Evolutionary conservation across 768 basidiomycete genomes (phyloP), one percentile per base, ranked within the genome.

Genomic region (Infundibulicybe gibba): DNA sequence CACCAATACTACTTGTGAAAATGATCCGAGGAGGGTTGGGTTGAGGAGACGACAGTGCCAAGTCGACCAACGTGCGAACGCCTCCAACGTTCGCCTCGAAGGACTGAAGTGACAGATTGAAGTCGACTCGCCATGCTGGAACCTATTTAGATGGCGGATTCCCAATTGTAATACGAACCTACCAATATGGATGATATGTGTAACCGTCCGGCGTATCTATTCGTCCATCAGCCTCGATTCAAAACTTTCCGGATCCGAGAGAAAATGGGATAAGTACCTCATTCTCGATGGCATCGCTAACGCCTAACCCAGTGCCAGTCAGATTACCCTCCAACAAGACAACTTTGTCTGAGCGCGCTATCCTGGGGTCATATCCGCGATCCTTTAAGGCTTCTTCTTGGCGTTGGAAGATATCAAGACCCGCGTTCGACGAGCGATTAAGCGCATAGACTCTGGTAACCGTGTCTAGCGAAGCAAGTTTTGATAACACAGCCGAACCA

Each of bases 1-100:
- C 57, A 5, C 64, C 61, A 32, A 67, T 52, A 5, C 67, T 60
- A 35, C 68, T 70, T 20, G 63, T 61, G 53, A 64, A 70, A 12
- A 64, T 21, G 13, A 69, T 49, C 14, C 48, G 51, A 3, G 63
- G 58, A 8, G 58, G 50, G 6, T 15, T 38, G 2, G 52, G 19
- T 17, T 50, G 49, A 5, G 49, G 45, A 0, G 62, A 64, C 9
- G 48, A 49, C 10, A 62, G 45, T 1, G 48, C 48, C 12, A 49
- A 32, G 38, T 49, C 43, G 3, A 45, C 17, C 32, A 69, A 43
- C 32, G 66, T 64, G 6, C 65, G 62, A 11, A 58, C 55, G 3
- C 56, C 58, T 5, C 54, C 51, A 15, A 69, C 55, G 42, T 40
- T 61, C 2, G 61, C 56, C 32, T 67, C 67, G 41, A 68, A 68